Evolutionary conservation across 2,329 filamentous ascomycete genomes (phyloP), one percentile per base, ranked within the genome.

Genomic region (Periglandula ipomoeae): DNA sequence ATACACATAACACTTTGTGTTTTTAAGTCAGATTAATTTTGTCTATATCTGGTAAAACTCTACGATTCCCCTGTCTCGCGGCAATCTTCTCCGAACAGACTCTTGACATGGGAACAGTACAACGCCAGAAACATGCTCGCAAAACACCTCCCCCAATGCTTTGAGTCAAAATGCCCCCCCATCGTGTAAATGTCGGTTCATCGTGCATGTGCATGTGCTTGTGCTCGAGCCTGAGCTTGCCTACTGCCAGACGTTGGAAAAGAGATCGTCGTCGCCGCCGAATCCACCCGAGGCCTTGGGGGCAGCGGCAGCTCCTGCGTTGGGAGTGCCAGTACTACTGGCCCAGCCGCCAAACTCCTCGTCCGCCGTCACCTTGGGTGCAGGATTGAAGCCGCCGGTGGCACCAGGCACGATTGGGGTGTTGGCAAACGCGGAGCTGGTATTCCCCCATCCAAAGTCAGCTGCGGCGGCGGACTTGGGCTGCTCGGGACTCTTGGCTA

Each of bases 281-380:
- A 84, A 79, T 13, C 78, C 78, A 20, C 74, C 70, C 23, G 76
- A 69, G 30, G 82, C 71, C 67, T 85, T 79, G 44, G 75, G 68
- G 13, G 66, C 59, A 24, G 67, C 61, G 22, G 65, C 65, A 44
- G 64, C 65, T 39, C 63, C 63, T 19, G 70, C 60, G 27, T 67
- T 62, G 1, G 67, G 62, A 8, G 73, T 69, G 34, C 73, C 58
- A 56, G 77, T 60, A 78, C 84, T 70, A 75, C 88, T 94, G 43
- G 87, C 82, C 91, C 91, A 97, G 11, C 91, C 90, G 19, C 91
- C 91, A 70, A 96, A 97, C 62, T 97, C 91, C 66, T 97, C 91
- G 59, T 97, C 91, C 0, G 87, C 85, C 32, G 86, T 77, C 2
- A 95, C 86, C 59, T 85, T 84, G 22, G 87, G 82, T 37, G 73